Percentiles rank a stretch among this genome's conserved stretches.
Conservation (phyloP, 768 basidiomycete genomes). For the Rhodotorula toruloides region DNA sequence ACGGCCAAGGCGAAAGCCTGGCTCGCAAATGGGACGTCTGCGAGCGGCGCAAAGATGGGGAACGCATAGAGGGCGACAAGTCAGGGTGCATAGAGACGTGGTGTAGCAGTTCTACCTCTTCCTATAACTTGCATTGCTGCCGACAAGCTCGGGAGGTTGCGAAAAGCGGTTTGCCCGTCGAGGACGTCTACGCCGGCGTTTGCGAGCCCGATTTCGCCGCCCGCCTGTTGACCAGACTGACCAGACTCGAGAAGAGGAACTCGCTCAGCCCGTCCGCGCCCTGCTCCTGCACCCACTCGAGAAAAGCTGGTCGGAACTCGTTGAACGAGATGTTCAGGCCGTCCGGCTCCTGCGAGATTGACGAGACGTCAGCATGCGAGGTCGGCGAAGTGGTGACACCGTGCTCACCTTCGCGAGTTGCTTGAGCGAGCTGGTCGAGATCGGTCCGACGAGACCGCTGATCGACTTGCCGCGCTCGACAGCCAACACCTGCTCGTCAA, state of each 20-base stretch:
- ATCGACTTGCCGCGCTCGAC: neutral
- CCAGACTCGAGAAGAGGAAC: slow-evolving; percentile 22
- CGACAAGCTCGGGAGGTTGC: too few species aligned
- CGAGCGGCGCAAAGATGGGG: slow-evolving; percentile 6
- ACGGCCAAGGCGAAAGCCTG: slow-evolving; percentile 8
- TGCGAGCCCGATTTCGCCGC: neutral
- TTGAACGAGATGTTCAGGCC: slow-evolving; percentile 1
- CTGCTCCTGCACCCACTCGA: slow-evolving; percentile 4
- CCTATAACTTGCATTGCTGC: too few species aligned
- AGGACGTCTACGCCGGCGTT: too few species aligned
- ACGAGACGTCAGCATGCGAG: too few species aligned
- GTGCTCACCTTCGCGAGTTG: slow-evolving; percentile 2
- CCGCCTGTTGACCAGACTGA: slow-evolving; percentile 15
- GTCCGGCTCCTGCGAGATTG: neutral
- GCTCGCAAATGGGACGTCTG: neutral
- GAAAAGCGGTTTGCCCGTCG: too few species aligned
- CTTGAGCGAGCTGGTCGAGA: slow-evolving; percentile 12
- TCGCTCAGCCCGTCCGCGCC: slow-evolving; percentile 12
- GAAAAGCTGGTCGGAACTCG: slow-evolving; percentile 25
- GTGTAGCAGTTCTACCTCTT: too few species aligned
- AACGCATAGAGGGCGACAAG: neutral
- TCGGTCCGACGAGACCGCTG: neutral
- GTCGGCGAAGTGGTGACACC: neutral
- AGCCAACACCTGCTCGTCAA: neutral
- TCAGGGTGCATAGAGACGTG: too few species aligned